Evolutionary conservation across 257 asterid species (phyloP), one percentile per base, ranked within the genome.

Genomic region (Solanum paucissectum): DNA sequence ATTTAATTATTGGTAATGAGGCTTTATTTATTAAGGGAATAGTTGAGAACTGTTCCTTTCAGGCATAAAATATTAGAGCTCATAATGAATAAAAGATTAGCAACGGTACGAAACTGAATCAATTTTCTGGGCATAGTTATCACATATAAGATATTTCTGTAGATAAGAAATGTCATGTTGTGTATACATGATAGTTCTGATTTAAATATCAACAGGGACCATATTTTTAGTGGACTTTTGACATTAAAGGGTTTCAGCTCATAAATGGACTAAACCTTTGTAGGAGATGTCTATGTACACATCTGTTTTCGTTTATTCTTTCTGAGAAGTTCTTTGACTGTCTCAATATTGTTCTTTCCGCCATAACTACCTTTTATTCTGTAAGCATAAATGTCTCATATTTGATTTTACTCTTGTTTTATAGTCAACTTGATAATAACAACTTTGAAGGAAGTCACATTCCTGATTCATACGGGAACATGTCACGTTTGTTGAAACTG

Each of bases 391-490:
- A 82, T 14, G 29, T 49, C 85, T 49, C 62, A 46, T 82, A 82
- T 49, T 49, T 82, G 6, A 32, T 49, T 46, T 29, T 82, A 71
- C 74, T 77, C 87, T 87, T 73, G 76, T 86, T 91, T 88, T 89
- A 87, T 96, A 96, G 99, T 87, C 99, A 96, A 89, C 96, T 96
- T 64, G 99, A 96, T 87, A 96, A 95, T 89, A 96, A 96, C 92
- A 89, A 96, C 91, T 94, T 96, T 49, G 90, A 73, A 12, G 98
- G 98, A 83, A 96, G 88, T 89, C 49, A 60, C 2, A 94, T 96
- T 88, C 99, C 99, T 25, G 82, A 93, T 88, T 92, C 97, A 11
- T 96, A 94, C 60, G 91, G 96, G 82, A 94, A 94, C 90, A 95
- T 95, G 96, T 62, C 95, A 85, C 89, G 27, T 34, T 92, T 96